Base-by-base conservation (phyloP, 2,329 filamentous ascomycete species). In the Colletotrichum chrysophilum region DNA sequence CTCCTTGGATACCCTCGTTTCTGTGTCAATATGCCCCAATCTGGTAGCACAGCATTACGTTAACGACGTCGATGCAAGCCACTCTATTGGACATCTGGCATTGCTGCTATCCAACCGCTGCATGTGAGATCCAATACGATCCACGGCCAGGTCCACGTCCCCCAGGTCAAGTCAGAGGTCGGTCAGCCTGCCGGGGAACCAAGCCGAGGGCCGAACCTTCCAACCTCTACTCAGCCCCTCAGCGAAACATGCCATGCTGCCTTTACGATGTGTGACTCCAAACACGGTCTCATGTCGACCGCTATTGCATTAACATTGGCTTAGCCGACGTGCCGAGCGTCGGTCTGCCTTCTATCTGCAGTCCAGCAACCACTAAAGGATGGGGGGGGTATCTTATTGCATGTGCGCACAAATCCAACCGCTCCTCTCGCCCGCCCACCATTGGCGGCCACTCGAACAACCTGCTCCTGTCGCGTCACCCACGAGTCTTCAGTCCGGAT, bases 41-140 rank as follows among this genome's bases (percentile, higher is more conserved):
- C 24, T 43, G 28, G 73, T 75, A 24, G 38, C 69, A 75, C 73
- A 28, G 64, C 69, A 56, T 75, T 58, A 67, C 69, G 30, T 75
- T 72, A 72, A 43, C 62, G 62, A 62, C 26, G 69, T 64, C 38
- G 18, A 56, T 72, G 62, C 73, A 64, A 68, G 62, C 69, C 73
- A 73, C 69, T 58, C 55, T 36, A 68, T 75, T 75, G 73, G 62
- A 16, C 43, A 73, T 75, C 64, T 71, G 55, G 61, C 61, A 66
- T 66, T 55, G 32, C 28, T 36, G 30, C 18, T 21, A 26, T 48
- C 48, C 58, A 43, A 10, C 5, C 52, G 73, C 73, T 68, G 73
- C 73, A 75, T 67, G 69, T 75, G 69, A 75, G 73, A 75, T 75
- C 73, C 64, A 73, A 67, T 66, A 73, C 69, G 70, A 75, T 68